phyloP scores from a whole-genome alignment of 2,329 filamentous ascomycete species.

The Magnaporthales sp. region DNA sequence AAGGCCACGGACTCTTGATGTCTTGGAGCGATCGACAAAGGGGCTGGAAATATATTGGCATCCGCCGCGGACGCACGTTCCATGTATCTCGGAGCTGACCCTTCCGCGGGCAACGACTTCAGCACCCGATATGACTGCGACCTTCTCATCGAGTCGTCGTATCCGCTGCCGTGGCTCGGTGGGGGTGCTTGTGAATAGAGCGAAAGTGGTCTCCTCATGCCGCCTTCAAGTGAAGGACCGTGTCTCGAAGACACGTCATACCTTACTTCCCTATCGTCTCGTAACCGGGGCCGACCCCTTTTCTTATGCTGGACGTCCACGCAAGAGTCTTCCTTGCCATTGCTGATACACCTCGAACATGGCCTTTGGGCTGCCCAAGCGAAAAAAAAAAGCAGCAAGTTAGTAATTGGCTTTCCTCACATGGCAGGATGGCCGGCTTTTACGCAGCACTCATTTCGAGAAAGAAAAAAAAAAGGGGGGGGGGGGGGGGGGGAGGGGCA shows the following conservation, averaged over 20 bases:
- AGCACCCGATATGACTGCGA: slow-evolving; percentile 42
- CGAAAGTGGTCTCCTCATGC: slow-evolving; percentile 39
- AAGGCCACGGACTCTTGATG: slow-evolving; percentile 46
- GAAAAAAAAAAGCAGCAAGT: neutral
- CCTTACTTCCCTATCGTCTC: slow-evolving; percentile 58
- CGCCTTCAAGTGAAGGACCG: slow-evolving; percentile 34
- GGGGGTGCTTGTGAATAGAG: slow-evolving; percentile 36
- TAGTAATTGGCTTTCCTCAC: neutral
- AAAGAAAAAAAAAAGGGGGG: too few species aligned
- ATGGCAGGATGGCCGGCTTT: too few species aligned
- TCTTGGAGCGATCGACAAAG: slow-evolving; percentile 30
- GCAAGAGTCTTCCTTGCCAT: slow-evolving; percentile 73
- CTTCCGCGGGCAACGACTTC: slow-evolving; percentile 39
- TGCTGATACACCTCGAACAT: slow-evolving; percentile 67
- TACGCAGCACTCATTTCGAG: too few species aligned
- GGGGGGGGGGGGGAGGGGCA: too few species aligned
- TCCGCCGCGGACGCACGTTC: slow-evolving; percentile 42
- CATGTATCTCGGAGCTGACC: slow-evolving; percentile 31
- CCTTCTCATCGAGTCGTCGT: slow-evolving; percentile 36
- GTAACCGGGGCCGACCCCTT: slow-evolving; percentile 65
- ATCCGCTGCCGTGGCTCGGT: slow-evolving; percentile 28
- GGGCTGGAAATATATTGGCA: slow-evolving; percentile 37
- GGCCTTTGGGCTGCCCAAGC: slow-evolving; percentile 57
- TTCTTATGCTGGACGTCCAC: slow-evolving; percentile 84
- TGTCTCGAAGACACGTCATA: slow-evolving; percentile 41